Evolutionary conservation across 352 stramenopile genomes (phyloP).

Genomic region (Halophytophthora polymorphica): DNA sequence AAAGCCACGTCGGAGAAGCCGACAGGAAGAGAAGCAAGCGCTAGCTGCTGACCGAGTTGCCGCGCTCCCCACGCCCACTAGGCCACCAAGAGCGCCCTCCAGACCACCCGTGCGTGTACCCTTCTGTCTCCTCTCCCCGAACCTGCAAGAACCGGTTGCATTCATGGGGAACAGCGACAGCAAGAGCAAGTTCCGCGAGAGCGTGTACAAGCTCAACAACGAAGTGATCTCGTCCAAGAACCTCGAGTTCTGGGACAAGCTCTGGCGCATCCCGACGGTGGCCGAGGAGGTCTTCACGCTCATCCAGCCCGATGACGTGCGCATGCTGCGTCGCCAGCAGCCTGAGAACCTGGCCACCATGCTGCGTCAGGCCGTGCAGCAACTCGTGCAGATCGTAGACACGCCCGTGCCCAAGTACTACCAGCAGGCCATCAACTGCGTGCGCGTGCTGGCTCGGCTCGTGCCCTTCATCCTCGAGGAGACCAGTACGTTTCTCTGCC

Average conservation of each 20-base stretch:
- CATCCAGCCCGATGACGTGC: constrained; percentile 86
- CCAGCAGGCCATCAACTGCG: constrained; percentile 82
- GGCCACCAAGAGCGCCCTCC: too few species aligned
- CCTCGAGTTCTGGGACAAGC: constrained; percentile 89
- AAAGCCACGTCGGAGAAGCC: too few species aligned
- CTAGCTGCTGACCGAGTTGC: too few species aligned
- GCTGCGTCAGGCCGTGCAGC: constrained; percentile 72
- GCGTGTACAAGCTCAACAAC: constrained; percentile 90
- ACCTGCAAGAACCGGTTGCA: too few species aligned
- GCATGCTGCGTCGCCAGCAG: constrained; percentile 85
- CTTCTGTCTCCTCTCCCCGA: too few species aligned
- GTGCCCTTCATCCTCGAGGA: constrained; percentile 87
- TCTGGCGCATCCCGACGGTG: constrained; percentile 86
- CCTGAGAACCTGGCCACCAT: constrained; percentile 80
- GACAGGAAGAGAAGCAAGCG: too few species aligned
- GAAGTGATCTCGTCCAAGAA: constrained; percentile 82
- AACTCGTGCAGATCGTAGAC: constrained; percentile 85
- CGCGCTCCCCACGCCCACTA: too few species aligned
- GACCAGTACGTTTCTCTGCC: constrained; percentile 19
- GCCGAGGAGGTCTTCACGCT: constrained; percentile 89
- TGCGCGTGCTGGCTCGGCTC: constrained; percentile 75
- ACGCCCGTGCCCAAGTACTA: constrained; percentile 89
- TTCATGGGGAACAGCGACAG: constrained; percentile 88
- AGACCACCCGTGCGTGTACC: too few species aligned
- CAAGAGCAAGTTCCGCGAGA: constrained; percentile 91